Evolutionary conservation across 768 basidiomycete genomes (phyloP).

Genomic region (Serendipita sp.): DNA sequence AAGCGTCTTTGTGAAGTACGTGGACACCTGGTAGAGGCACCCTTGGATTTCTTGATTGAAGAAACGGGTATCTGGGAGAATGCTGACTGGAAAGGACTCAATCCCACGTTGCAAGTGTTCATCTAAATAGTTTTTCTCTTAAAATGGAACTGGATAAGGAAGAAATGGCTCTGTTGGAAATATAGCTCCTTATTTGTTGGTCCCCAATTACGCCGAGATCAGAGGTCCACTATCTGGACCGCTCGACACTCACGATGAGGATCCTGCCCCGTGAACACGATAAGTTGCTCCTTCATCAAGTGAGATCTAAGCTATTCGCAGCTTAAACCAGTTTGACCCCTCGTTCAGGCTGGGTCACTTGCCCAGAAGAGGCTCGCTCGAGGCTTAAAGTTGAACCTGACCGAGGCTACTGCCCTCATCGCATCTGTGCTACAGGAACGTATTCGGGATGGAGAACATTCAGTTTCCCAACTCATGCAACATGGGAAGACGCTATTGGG

Average conservation of each 20-base stretch:
- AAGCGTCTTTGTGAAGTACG: slow-evolving; percentile 37
- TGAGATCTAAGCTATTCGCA: slow-evolving; percentile 15
- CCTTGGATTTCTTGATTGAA: slow-evolving; percentile 59
- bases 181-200: background rate
- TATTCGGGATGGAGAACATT: slow-evolving; percentile 77
- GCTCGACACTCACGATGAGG: slow-evolving; percentile 36
- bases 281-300: slow-evolving; percentile 61
- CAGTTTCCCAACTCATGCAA: slow-evolving; percentile 85
- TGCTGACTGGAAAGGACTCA: slow-evolving; percentile 54
- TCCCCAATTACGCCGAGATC: background rate
- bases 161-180: no score
- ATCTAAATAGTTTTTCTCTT: slow-evolving; percentile 26
- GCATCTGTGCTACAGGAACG: slow-evolving; percentile 85
- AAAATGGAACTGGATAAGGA: no score
- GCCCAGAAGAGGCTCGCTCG: slow-evolving; percentile 91
- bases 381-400: slow-evolving; percentile 72
- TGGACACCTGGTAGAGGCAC: slow-evolving; percentile 27
- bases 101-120: slow-evolving; percentile 67
- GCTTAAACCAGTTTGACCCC: background rate
- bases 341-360: slow-evolving; percentile 55
- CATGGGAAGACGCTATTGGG: slow-evolving; percentile 81
- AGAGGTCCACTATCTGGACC: background rate
- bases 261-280: slow-evolving; percentile 60
- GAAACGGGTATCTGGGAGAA: slow-evolving; percentile 55
- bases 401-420: slow-evolving; percentile 81